Base-by-base conservation (phyloP, 2,329 filamentous ascomycete species). In the Curvularia hawaiiensis region DNA sequence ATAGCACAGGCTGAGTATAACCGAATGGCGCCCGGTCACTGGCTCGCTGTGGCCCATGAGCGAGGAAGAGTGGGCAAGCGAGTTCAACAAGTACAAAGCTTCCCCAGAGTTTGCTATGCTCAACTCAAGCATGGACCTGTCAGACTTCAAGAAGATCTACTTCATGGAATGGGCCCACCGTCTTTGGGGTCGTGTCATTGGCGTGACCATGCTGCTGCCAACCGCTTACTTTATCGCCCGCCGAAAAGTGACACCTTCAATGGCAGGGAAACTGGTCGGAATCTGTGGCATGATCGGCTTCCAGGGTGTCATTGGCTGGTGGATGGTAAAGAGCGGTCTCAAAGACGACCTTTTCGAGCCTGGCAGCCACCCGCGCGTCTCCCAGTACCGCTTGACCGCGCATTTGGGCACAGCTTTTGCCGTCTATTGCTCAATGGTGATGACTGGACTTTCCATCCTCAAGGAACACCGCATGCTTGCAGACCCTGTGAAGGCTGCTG, bases 101-200 rank as follows among this genome's bases (percentile, higher is more conserved):
- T 97, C 92, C 20, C 95, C 95, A 61, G 95, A 99, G 78, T 99
- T 94, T 80, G 87, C 90, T 72, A 85, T 92, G 61, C 84, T 99
- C 67, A 99, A 99, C 79, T 90, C 93, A 31, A 86, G 91, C 75
- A 99, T 99, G 95, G 89, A 85, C 31, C 83, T 99, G 55, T 85
- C 88, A 57, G 95, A 99, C 75, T 99, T 98, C 82, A 97, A 98
- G 79, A 90, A 95, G 75, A 99, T 99, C 66, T 99, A 98, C 84
- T 99, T 90, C 77, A 98, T 98, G 95, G 95, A 99, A 82, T 99
- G 95, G 95, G 88, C 89, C 43, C 95, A 99, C 78, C 87, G 95
- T 30, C 84, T 97, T 54, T 98, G 95, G 93, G 95, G 95, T 45
- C 89, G 95, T 63, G 83, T 96, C 67, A 91, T 99, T 56, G 95